Evolutionary conservation across 2,329 filamentous ascomycete genomes (phyloP), one percentile per base, ranked within the genome.

Genomic region (Dothistroma pini): DNA sequence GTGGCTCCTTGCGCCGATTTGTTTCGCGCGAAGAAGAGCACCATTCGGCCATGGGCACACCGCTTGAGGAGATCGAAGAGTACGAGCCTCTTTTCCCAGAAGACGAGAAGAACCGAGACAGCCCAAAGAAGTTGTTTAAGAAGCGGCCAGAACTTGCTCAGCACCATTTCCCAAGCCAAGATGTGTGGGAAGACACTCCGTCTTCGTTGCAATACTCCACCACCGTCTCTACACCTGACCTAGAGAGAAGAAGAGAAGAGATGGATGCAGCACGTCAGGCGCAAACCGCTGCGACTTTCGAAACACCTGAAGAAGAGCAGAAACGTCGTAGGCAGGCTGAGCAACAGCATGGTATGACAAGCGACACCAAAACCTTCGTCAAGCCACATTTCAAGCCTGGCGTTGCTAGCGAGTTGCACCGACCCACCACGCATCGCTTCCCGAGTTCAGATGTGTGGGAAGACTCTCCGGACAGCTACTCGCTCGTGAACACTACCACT

Each of bases 141-240:
- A 86, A 85, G 74, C 77, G 79, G 49, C 78, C 80, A 31, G 78
- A 77, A 56, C 73, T 80, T 60, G 77, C 78, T 55, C 65, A 66
- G 48, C 79, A 81, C 65, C 88, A 89, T 63, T 99, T 99, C 76
- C 95, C 95, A 1, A 97, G 93, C 75, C 89, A 93, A 56, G 95
- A 99, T 74, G 86, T 97, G 47, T 99, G 95, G 95, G 95, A 99
- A 78, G 96, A 99, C 74, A 89, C 91, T 0, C 95, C 96, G 4
- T 89, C 87, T 71, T 96, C 92, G 76, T 81, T 91, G 56, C 87
- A 95, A 70, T 86, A 85, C 54, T 79, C 83, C 35, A 87, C 93
- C 2, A 92, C 90, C 62, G 93, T 97, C 8, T 90, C 89, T 2
- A 95, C 91, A 0, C 92, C 92, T 1, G 80, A 83, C 61, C 71